Evolutionary conservation across 73 alveolate species (phyloP), one percentile per base, ranked within the genome.

Genomic region (Paramecium sexaurelia): DNA sequence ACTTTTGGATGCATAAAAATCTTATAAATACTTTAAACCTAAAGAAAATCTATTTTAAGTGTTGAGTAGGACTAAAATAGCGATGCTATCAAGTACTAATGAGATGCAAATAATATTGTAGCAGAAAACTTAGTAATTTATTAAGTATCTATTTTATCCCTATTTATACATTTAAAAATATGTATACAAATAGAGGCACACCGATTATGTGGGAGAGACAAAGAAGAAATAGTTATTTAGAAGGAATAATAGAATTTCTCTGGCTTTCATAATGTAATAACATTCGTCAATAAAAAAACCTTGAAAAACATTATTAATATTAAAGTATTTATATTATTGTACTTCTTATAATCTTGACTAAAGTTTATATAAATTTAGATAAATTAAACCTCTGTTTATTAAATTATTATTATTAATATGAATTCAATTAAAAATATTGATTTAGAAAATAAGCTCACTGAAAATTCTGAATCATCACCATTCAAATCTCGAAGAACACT

Each of bases 401-500:
- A n/a, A n/a, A n/a, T n/a, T 73, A 20, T 73, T 33, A 73, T 73
- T 9, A 39, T 39, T 13, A 33, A 39, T 27, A 36, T 73, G 87
- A 73, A 73, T 73, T 73, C 87, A 6, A 73, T 20, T 36, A 73
- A 36, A 33, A 36, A 73, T 39, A 73, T 73, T 36, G 87, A 73
- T 73, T 73, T 33, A 39, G 57, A 61, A 61, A 61, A 61, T 61
- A 61, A 61, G 43, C 39, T 61, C 83, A 71, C 86, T 71, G 86
- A 71, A 35, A 71, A 71, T 71, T 71, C 86, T 33, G 86, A 71
- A 37, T 35, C 57, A 19, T 71, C 86, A 1, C 86, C 86, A 13
- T 71, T 71, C 66, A 71, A 71, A 17, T 61, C 83, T 61, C 39
- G 83, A 33, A 37, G 86, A 71, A 33, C 86, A 37, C 36, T 71